phyloP scores from a whole-genome alignment of 2,329 filamentous ascomycete genomes.

The Ceratocystiopsis brevicomis region DNA sequence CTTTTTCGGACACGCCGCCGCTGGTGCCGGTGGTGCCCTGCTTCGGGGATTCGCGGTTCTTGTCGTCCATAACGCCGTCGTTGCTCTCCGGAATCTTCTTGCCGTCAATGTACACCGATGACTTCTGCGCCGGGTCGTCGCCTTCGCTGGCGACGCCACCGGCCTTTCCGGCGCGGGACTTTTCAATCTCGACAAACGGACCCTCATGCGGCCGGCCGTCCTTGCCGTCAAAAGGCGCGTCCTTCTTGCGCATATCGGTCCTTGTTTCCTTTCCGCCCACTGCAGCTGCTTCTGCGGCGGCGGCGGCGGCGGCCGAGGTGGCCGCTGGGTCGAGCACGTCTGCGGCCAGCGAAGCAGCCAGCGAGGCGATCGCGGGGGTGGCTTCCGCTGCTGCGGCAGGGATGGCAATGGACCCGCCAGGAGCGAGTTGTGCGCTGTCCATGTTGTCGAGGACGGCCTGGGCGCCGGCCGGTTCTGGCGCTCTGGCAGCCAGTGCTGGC shows the following conservation, averaged over 20 bases:
- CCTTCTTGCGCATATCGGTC: conserved; percentile 34
- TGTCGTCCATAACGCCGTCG: conserved; percentile 88
- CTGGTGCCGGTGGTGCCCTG: conserved; percentile 76
- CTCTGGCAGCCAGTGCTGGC: conserved; percentile 5
- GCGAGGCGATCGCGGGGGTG: neutral
- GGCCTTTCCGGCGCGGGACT: conserved; percentile 12
- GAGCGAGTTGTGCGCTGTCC: too few relatives aligned
- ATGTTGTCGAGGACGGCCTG: neutral
- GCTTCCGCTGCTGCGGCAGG: neutral
- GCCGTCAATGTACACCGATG: conserved; percentile 35
- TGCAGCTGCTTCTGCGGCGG: neutral
- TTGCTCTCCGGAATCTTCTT: conserved; percentile 43
- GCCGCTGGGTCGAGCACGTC: neutral
- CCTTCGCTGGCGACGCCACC: conserved; percentile 21
- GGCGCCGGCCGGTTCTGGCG: neutral
- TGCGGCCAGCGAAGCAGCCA: neutral
- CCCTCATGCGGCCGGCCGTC: conserved; percentile 89
- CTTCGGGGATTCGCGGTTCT: conserved; percentile 53
- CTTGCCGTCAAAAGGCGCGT: conserved; percentile 77
- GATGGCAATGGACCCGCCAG: too few relatives aligned
- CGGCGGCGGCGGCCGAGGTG: neutral
- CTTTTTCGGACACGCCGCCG: conserved; percentile 76
- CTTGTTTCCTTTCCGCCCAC: conserved; percentile 15
- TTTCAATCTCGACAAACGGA: conserved; percentile 48
- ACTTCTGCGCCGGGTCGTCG: conserved; percentile 31